These are phyloP conservation scores for Penicillium sp. DNA, from an alignment of 2,329 filamentous ascomycete genomes.

Conservation along the genomic window DNA sequence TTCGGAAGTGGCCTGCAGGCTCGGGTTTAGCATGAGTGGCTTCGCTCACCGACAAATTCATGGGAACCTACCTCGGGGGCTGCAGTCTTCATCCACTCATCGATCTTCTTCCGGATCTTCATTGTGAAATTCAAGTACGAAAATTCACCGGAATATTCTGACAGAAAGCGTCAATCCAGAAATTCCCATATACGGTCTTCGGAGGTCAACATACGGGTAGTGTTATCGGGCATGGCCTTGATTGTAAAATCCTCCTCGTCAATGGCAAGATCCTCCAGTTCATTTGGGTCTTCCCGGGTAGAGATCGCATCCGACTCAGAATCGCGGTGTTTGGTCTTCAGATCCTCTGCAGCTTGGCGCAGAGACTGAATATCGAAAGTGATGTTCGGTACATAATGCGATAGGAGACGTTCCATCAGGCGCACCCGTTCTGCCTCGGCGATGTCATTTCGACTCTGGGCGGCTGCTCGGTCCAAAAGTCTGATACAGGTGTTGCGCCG, in stretches of 20 bases:
- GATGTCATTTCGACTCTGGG: constrained; percentile 34
- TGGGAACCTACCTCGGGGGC: constrained; percentile 33
- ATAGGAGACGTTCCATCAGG: constrained; percentile 50
- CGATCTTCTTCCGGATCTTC: constrained; percentile 43
- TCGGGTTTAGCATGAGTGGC: constrained; percentile 7
- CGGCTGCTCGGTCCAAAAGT: constrained; percentile 30
- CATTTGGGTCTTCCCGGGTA: constrained; percentile 32
- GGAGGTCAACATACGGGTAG: constrained; percentile 32
- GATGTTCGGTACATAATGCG: constrained; percentile 48
- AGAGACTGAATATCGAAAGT: constrained; percentile 44
- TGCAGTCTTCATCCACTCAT: constrained; percentile 42
- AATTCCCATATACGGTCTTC: too few species aligned
- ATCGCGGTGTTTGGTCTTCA: constrained; percentile 39
- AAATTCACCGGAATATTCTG: constrained; percentile 47
- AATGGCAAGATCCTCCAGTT: constrained; percentile 41
- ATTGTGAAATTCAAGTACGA: constrained; percentile 46
- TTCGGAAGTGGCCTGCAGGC: constrained; percentile 33
- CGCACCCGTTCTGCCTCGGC: constrained; percentile 37
- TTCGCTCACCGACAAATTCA: background rate
- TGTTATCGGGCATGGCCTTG: constrained; percentile 39
- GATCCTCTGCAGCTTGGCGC: constrained; percentile 43
- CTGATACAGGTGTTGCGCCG: constrained; percentile 11
- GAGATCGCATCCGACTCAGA: constrained; percentile 32
- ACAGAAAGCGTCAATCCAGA: background rate
- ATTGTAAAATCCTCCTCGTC: constrained; percentile 44